Percentiles rank a stretch among this genome's conserved stretches.
These are phyloP conservation scores for Neoascochyta sp. DNA, from an alignment of 2,329 filamentous ascomycete genomes.

Conservation along the genomic window DNA sequence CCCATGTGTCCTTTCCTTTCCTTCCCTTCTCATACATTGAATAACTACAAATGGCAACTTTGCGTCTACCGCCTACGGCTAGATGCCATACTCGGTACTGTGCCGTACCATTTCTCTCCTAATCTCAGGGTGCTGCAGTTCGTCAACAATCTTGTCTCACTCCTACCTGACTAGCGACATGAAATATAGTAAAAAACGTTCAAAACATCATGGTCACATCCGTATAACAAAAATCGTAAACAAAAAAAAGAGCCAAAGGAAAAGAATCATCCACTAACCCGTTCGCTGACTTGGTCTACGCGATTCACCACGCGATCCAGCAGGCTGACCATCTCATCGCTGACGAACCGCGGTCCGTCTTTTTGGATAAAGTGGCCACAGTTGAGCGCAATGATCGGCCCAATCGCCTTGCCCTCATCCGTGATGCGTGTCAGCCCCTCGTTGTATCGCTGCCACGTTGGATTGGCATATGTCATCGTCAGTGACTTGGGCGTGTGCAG, in stretches of 20 bases:
- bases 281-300: constrained; percentile 32
- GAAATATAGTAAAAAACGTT: too few species aligned
- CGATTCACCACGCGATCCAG: constrained; percentile 36
- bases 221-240: too few species aligned
- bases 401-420: constrained; percentile 38
- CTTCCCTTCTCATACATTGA: too few species aligned
- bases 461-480: constrained; percentile 52
- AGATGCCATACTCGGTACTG: constrained; percentile 7
- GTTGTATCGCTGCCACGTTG: constrained; percentile 55
- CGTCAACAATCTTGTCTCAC: too few species aligned
- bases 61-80: too few species aligned
- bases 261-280: constrained; percentile 15
- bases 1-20: too few species aligned
- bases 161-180: too few species aligned
- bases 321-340: constrained; percentile 30
- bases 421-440: constrained; percentile 49
- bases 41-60: too few species aligned
- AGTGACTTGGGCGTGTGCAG: constrained; percentile 36
- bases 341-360: constrained; percentile 47
- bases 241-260: too few species aligned
- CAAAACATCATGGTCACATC: too few species aligned
- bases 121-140: constrained; percentile 5
- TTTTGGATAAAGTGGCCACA: constrained; percentile 57
- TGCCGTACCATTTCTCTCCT: constrained; percentile 9
- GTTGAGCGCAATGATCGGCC: constrained; percentile 46